Evolutionary conservation across 1,284 basidiomycete genomes (phyloP), one percentile per base, ranked within the genome.

Genomic region (Rhodotorula sp.): DNA sequence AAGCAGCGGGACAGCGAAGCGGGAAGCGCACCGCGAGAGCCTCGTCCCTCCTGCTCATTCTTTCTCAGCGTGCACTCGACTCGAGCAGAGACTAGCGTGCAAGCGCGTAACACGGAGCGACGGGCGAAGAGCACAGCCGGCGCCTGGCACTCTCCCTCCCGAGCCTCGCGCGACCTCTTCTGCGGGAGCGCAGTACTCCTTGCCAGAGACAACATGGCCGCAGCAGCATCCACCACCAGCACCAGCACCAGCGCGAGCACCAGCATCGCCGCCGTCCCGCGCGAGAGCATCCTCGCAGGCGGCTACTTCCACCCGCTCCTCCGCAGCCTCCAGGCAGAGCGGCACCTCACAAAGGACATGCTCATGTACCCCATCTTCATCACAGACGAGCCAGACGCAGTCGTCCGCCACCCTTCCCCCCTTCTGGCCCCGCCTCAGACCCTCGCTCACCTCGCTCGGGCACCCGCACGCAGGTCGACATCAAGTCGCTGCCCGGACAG

Each of bases 331-430:
- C 94, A 97, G 83, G 78, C 75, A 12, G 78, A 79, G 60, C 70
- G 78, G 12, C 74, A 76, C 56, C 69, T 79, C 66, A 79, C 77
- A 10, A 79, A 79, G 69, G 75, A 75, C 71, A 96, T 96, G 94
- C 86, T 97, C 82, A 97, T 97, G 91, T 97, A 97, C 82, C 94
- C 94, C 19, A 94, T 97, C 80, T 97, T 97, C 82, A 91, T 97
- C 79, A 93, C 93, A 29, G 94, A 97, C 81, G 91, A 96, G 74
- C 89, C 92, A 2, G 86, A 94, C 67, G 91, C 92, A 19, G 87
- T 88, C 80, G 73, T 73, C 36, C 46, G 70, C 41, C 15, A 29
- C 6, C 3, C 51, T 39, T 32, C 32, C 37, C 29, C 1, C 46
- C 25, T 41, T n/a, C 15, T 34, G 25, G 15, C 60, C 39, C 21